Evolutionary conservation across 2,329 filamentous ascomycete species (phyloP), one percentile per base, ranked within the genome.

Genomic region (Aspergillus sp.): DNA sequence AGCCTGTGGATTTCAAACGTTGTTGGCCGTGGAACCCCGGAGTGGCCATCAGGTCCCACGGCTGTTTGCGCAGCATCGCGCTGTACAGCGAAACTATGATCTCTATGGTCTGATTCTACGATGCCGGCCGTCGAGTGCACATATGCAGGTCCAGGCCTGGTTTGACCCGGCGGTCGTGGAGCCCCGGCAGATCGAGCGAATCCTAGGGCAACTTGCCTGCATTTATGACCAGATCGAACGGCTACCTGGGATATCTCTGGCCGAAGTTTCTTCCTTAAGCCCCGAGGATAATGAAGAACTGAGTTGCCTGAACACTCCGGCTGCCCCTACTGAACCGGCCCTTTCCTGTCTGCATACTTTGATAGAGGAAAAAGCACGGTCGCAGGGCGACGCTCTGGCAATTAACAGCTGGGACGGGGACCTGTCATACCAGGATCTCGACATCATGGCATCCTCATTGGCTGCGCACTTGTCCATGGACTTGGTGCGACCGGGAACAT

Each of bases 1-100:
- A 10, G 56, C 56, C 1, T 60, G 58, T 54, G 47, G 51, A 14
- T 60, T 60, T 22, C 58, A 57, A 16, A 60, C 58, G 1, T 17
- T 60, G 24, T 22, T 58, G 4, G 41, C 58, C 2, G 58, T 60
- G 4, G 56, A 60, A 26, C 58, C 58, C 4, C 26, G 51, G 3
- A 48, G 51, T 19, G 50, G 26, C 24, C 52, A 56, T 26, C 16
- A 46, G 8, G 6, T 47, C 14, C 55, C 53, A 7, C 19, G 13
- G 2, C 5, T 58, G 4, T 60, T 60, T 20, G 35, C 36, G 2
- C 42, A 52, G n/a, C 32, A 38, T 19, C 40, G 36, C 11, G 42
- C 52, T 4, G 22, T 43, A 2, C 54, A 57, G 40, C 11, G 10
- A 17, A 46, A 30, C 3, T 52, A 55, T 10, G 52, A 59, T 38